Evolutionary conservation across 768 basidiomycete genomes (phyloP).

Genomic region (Gelatoporia subvermispora): DNA sequence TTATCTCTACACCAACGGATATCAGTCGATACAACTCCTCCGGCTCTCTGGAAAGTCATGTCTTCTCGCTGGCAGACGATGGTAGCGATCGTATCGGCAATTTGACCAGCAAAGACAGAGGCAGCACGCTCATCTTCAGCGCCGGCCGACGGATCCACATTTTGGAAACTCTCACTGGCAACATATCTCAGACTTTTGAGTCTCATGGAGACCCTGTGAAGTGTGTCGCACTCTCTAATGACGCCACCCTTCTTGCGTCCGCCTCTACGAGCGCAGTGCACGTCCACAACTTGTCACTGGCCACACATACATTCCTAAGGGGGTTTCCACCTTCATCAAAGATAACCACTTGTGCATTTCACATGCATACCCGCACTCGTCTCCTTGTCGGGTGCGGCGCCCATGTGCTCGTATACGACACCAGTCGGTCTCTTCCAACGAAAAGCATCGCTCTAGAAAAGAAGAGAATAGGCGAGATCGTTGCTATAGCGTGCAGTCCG

Average conservation of each 20-base stretch:
- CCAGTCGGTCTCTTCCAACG: slow-evolving; percentile 47
- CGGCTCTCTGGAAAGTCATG: slow-evolving; percentile 37
- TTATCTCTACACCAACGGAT: slow-evolving; percentile 40
- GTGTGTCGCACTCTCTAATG: slow-evolving; percentile 55
- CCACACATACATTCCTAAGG: slow-evolving; percentile 49
- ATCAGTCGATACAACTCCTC: slow-evolving; percentile 52
- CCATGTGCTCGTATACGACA: slow-evolving; percentile 59
- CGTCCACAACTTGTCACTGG: slow-evolving; percentile 54
- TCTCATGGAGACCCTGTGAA: slow-evolving; percentile 47
- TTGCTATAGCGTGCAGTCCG: slow-evolving; percentile 59
- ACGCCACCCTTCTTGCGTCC: slow-evolving; percentile 51
- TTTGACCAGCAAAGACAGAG: slow-evolving; percentile 30
- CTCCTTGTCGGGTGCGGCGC: slow-evolving; percentile 51
- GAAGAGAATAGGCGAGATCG: slow-evolving; percentile 44
- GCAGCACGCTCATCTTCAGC: slow-evolving; percentile 43
- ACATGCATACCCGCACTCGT: slow-evolving; percentile 55
- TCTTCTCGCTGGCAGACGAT: slow-evolving; percentile 32
- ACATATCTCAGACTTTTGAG: slow-evolving; percentile 43
- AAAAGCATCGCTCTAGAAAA: slow-evolving; percentile 44
- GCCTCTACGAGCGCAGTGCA: slow-evolving; percentile 49
- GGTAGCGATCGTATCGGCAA: slow-evolving; percentile 25
- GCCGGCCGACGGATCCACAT: slow-evolving; percentile 42
- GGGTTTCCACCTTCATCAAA: slow-evolving; percentile 36
- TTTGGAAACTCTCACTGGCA: slow-evolving; percentile 42
- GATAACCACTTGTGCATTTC: slow-evolving; percentile 52